A percentile compares a stretch with the other conserved stretches of the same genome.
Evolutionary conservation across 768 basidiomycete genomes (phyloP).

Genomic region (Suillus fuscotomentosus): DNA sequence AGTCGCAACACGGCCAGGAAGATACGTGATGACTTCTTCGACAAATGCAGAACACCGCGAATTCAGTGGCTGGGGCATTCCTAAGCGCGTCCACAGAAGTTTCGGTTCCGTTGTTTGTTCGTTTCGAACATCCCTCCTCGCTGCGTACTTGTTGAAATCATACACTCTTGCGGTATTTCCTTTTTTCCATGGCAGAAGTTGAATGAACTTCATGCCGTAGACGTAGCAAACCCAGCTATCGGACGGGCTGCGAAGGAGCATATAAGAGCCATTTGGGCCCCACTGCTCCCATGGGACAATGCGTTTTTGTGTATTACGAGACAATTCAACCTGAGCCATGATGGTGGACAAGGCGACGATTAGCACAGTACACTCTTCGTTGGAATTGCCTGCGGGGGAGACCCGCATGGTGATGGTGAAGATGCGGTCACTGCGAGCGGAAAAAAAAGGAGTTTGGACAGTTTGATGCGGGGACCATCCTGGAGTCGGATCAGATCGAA

Average conservation of each 20-base stretch:
- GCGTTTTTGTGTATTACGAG: slow-evolving; percentile 5
- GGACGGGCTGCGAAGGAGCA: slow-evolving; percentile 25
- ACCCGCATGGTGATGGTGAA: slow-evolving; percentile 29
- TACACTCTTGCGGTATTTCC: slow-evolving; percentile 23
- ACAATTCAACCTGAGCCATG: slow-evolving; percentile 21
- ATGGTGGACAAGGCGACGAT: slow-evolving; percentile 32
- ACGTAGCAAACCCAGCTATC: slow-evolving; percentile 36
- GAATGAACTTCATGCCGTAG: slow-evolving; percentile 34
- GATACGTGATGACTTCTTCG: slow-evolving; percentile 21
- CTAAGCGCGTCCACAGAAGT: slow-evolving; percentile 20
- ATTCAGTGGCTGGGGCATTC: slow-evolving; percentile 7
- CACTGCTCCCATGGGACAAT: slow-evolving; percentile 28
- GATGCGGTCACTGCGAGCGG: slow-evolving; percentile 27
- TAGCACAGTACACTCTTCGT: slow-evolving; percentile 20
- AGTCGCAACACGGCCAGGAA: slow-evolving; percentile 27
- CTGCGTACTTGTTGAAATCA: slow-evolving; percentile 32
- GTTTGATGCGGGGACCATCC: slow-evolving; percentile 19
- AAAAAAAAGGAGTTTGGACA: slow-evolving; percentile 19
- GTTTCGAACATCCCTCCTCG: slow-evolving; percentile 14
- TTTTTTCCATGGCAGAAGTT: slow-evolving; percentile 20
- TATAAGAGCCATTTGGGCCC: slow-evolving; percentile 31
- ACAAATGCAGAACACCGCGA: slow-evolving; percentile 17
- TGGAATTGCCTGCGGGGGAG: not conserved
- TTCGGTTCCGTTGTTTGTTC: slow-evolving; percentile 5
- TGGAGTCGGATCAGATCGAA: slow-evolving; percentile 34